These are phyloP conservation scores for Aspergillus sp. DNA, from an alignment of 2,329 filamentous ascomycete species.

Conservation along the genomic window DNA sequence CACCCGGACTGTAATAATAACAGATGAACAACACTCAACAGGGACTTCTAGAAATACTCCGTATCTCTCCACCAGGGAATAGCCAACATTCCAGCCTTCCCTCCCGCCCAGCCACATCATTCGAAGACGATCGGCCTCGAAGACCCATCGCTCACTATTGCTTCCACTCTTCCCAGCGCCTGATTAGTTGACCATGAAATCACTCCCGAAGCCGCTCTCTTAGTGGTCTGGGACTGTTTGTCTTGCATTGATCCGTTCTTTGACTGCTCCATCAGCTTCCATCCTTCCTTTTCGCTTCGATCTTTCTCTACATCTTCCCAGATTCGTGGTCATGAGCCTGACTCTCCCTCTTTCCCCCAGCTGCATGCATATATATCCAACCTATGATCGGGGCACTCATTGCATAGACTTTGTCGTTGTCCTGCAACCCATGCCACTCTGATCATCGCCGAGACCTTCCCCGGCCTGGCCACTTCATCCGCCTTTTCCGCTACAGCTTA, in stretches of 20 bases:
- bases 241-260: not conserved
- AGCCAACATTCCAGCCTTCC: not conserved
- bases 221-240: not conserved
- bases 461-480: constrained; percentile 5
- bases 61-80: not conserved
- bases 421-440: not conserved
- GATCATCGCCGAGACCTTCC: constrained; percentile 3
- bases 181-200: constrained; percentile 1
- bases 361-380: not conserved
- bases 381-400: not conserved
- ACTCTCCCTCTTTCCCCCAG: not conserved
- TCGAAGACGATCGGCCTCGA: not conserved
- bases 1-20: too few species aligned
- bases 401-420: not conserved
- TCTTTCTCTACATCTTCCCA: not conserved
- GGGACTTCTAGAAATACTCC: not conserved
- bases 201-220: not conserved
- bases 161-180: not conserved
- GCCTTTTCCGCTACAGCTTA: constrained; percentile 3
- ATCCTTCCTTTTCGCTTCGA: not conserved
- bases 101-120: not conserved
- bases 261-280: not conserved
- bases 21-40: not conserved
- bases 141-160: not conserved
- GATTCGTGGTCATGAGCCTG: not conserved